These are phyloP conservation scores for Panicum hallii DNA, from an alignment of 202 grass and related monocot genomes.

Conservation along the genomic window DNA sequence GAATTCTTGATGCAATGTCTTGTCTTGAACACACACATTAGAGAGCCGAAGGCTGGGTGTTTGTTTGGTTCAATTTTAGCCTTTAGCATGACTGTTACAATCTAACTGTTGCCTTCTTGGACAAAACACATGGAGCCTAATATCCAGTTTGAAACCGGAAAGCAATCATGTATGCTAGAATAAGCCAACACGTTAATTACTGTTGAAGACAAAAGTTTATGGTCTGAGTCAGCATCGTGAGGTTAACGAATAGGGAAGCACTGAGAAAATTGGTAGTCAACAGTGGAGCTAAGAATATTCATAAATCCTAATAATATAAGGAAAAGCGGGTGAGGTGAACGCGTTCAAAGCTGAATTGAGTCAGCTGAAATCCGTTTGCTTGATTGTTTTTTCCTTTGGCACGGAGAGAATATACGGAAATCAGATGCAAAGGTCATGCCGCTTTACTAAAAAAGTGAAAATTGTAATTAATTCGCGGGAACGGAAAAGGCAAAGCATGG, in stretches of 20 bases:
- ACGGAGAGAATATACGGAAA: background rate
- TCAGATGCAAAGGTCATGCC: background rate
- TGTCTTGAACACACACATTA: background rate
- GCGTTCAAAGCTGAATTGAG: constrained; percentile 28
- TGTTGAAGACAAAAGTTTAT: background rate
- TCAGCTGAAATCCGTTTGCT: background rate
- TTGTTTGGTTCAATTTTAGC: background rate
- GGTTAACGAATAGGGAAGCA: background rate
- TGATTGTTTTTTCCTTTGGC: background rate
- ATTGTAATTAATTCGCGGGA: background rate
- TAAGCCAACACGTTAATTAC: background rate
- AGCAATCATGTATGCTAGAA: background rate
- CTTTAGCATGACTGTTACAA: background rate
- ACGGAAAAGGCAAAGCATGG: background rate
- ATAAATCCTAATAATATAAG: background rate
- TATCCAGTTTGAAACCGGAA: background rate
- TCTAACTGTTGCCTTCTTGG: background rate
- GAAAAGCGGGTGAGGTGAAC: background rate
- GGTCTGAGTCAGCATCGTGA: background rate
- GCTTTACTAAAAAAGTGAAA: background rate
- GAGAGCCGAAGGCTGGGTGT: background rate
- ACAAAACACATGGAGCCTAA: background rate
- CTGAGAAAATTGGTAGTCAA: background rate
- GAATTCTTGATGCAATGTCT: background rate
- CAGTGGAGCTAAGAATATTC: constrained; percentile 26